A percentile compares a stretch with the other conserved stretches of the same genome.
Evolutionary conservation across 1,139 yeast species (phyloP).

Genomic region (Blastobotrys buckinghamii): DNA sequence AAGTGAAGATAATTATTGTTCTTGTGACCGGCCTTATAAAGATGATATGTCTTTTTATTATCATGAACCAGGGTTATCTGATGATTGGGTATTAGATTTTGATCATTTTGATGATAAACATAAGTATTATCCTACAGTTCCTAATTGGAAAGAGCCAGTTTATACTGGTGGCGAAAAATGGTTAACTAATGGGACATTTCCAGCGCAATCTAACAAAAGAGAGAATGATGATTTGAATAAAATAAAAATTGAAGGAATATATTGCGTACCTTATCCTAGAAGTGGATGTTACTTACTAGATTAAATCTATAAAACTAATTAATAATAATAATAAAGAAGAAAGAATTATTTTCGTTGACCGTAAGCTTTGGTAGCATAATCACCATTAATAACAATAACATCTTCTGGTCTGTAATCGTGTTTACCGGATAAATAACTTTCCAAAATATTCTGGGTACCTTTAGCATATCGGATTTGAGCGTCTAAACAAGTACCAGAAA

Average conservation of each 20-base stretch:
- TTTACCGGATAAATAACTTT: conserved; percentile 55
- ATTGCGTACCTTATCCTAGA: conserved; percentile 1
- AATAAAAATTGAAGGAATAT: not conserved
- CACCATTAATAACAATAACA: conserved; percentile 64
- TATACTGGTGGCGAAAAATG: not conserved
- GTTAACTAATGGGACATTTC: not conserved
- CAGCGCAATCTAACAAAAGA: not conserved
- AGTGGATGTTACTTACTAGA: not conserved
- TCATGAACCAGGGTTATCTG: not conserved
- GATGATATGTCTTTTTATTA: not conserved
- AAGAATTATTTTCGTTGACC: conserved; percentile 36
- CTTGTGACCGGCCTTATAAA: not conserved
- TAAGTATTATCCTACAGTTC: not conserved
- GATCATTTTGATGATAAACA: not conserved
- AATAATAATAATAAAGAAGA: not conserved
- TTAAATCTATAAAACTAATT: not conserved
- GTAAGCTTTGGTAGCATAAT: conserved; percentile 68
- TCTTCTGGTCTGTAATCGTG: conserved; percentile 68
- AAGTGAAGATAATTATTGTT: not conserved
- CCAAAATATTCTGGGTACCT: conserved; percentile 62
- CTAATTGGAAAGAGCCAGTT: not conserved
- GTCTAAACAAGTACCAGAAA: conserved; percentile 73
- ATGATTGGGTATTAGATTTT: not conserved
- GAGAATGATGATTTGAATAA: not conserved
- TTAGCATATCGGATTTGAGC: conserved; percentile 70